These are phyloP conservation scores for Mollisia scopiformis DNA, from an alignment of 2,329 filamentous ascomycete genomes.

Conservation along the genomic window DNA sequence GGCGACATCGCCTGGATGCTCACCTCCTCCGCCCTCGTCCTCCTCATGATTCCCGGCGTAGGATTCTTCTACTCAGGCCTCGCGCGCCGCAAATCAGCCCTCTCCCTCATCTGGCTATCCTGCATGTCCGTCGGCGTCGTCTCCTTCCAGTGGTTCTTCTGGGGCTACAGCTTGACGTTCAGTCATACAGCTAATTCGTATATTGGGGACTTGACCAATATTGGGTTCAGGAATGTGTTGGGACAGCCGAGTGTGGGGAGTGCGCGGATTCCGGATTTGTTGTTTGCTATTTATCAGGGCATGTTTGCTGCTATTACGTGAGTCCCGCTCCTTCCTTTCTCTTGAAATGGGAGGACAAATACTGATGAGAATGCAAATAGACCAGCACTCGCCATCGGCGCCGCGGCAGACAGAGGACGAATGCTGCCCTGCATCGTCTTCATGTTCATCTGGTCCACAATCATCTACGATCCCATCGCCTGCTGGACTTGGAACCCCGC, in stretches of 20 bases:
- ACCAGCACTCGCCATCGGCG: slow-evolving; percentile 80
- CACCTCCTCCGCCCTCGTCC: slow-evolving; percentile 75
- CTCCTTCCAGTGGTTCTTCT: slow-evolving; percentile 63
- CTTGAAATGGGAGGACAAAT: neutral
- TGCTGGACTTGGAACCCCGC: slow-evolving; percentile 91
- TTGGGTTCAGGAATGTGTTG: slow-evolving; percentile 76
- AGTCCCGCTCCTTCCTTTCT: neutral
- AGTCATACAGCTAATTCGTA: slow-evolving; percentile 44
- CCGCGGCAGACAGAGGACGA: slow-evolving; percentile 80
- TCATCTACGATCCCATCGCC: slow-evolving; percentile 87
- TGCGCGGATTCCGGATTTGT: slow-evolving; percentile 73
- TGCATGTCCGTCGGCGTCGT: slow-evolving; percentile 82
- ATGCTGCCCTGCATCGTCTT: slow-evolving; percentile 88
- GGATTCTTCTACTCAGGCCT: slow-evolving; percentile 91
- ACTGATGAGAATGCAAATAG: neutral
- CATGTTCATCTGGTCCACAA: slow-evolving; percentile 87
- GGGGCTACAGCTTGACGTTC: slow-evolving; percentile 30
- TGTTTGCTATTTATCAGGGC: slow-evolving; percentile 88
- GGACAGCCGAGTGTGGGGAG: slow-evolving; percentile 75
- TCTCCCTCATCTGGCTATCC: slow-evolving; percentile 87
- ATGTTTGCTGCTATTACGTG: slow-evolving; percentile 81
- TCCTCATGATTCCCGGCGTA: slow-evolving; percentile 90
- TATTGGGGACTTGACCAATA: slow-evolving; percentile 77
- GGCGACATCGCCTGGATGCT: slow-evolving; percentile 80
- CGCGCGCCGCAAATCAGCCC: slow-evolving; percentile 82